phyloP scores from a whole-genome alignment of 2,329 filamentous ascomycete genomes.

The Verticillium klebahnii region DNA sequence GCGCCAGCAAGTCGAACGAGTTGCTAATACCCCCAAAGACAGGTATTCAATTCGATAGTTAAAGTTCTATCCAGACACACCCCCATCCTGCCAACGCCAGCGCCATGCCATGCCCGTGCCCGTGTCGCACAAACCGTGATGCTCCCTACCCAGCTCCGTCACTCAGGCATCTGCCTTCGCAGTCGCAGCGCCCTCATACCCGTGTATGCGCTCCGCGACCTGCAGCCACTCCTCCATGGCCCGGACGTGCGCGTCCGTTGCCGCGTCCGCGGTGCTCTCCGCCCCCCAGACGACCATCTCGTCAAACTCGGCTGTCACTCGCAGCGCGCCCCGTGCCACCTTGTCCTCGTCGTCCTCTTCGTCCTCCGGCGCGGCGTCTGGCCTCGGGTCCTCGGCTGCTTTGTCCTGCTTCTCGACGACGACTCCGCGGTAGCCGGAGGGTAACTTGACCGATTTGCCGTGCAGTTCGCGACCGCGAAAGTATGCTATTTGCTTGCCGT shows the following conservation, averaged over 20 bases:
- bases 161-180: background rate
- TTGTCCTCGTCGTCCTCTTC: constrained; percentile 40
- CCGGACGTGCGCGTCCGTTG: constrained; percentile 66
- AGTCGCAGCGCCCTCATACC: background rate
- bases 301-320: constrained; percentile 65
- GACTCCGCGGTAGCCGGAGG: constrained; percentile 65
- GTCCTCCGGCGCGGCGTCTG: constrained; percentile 19
- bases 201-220: constrained; percentile 44
- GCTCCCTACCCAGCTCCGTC: background rate
- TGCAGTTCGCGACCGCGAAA: constrained; percentile 77
- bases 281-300: constrained; percentile 81
- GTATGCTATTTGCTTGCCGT: constrained; percentile 53
- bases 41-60: too few species aligned
- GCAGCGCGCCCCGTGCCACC: constrained; percentile 47
- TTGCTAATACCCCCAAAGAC: too few species aligned
- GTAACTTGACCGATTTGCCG: constrained; percentile 62
- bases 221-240: constrained; percentile 77
- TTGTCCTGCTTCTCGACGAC: constrained; percentile 44
- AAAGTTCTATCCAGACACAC: too few species aligned
- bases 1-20: too few species aligned
- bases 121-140: background rate
- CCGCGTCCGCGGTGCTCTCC: constrained; percentile 58
- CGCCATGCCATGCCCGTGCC: background rate
- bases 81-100: background rate
- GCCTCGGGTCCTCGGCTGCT: background rate